Evolutionary conservation across 192 early-diverging fungal genomes (phyloP).

Genomic region (Coemansia pectinata): DNA sequence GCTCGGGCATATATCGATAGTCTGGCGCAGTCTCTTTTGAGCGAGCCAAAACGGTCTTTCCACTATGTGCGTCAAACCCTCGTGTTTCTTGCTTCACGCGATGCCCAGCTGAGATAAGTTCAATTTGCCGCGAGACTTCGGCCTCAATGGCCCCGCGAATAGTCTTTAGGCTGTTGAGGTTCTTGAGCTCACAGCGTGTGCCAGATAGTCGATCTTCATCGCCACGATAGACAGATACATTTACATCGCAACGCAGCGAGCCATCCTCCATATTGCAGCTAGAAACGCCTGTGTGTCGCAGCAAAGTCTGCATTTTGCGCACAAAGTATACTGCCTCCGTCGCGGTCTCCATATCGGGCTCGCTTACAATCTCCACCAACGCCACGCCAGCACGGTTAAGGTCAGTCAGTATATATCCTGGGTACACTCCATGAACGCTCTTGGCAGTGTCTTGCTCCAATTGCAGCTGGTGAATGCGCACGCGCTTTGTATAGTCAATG

Average conservation of each 20-base stretch:
- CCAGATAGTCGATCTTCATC: slow-evolving; percentile 57
- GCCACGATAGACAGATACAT: slow-evolving; percentile 76
- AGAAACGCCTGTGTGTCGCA: slow-evolving; percentile 71
- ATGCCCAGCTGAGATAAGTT: slow-evolving; percentile 56
- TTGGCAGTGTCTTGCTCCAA: slow-evolving; percentile 95
- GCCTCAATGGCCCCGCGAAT: slow-evolving; percentile 73
- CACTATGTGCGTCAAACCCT: slow-evolving; percentile 67
- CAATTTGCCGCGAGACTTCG: slow-evolving; percentile 79
- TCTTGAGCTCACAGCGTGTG: slow-evolving; percentile 76
- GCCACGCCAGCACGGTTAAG: slow-evolving; percentile 86
- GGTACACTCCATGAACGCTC: slow-evolving; percentile 64
- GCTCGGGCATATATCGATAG: slow-evolving; percentile 90
- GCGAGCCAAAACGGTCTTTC: slow-evolving; percentile 67
- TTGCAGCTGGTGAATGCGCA: slow-evolving; percentile 84
- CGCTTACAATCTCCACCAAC: slow-evolving; percentile 90
- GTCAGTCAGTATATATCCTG: slow-evolving; percentile 67
- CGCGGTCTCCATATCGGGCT: slow-evolving; percentile 79
- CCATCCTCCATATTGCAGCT: slow-evolving; percentile 89
- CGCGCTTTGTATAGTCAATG: slow-evolving; percentile 41
- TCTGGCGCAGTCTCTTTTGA: slow-evolving; percentile 86
- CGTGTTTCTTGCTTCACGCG: slow-evolving; percentile 74
- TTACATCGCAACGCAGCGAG: slow-evolving; percentile 89
- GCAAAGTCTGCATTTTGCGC: slow-evolving; percentile 73
- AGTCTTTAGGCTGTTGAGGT: slow-evolving; percentile 73
- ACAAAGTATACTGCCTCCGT: slow-evolving; percentile 74